phyloP scores from a whole-genome alignment of 2,329 filamentous ascomycete species.

The Myriosclerotinia duriaeana region DNA sequence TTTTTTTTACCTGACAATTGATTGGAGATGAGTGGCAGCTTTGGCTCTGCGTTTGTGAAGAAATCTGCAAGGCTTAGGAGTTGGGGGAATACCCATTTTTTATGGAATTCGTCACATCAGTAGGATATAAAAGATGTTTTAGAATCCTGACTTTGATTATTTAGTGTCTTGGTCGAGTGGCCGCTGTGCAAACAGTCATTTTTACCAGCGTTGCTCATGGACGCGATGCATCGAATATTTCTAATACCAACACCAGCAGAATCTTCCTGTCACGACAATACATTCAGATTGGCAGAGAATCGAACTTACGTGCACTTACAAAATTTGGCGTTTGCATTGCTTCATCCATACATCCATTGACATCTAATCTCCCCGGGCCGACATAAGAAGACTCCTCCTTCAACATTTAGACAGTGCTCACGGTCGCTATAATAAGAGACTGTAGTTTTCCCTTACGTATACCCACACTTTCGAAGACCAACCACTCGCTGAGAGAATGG shows the following conservation, averaged over 20 bases:
- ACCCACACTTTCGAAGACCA: constrained; percentile 11
- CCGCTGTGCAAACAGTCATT: not conserved
- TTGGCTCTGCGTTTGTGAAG: not conserved
- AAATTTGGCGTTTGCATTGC: not conserved
- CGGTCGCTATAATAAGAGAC: not conserved
- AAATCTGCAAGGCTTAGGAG: not conserved
- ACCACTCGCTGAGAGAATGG: not conserved
- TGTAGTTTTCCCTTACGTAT: not conserved
- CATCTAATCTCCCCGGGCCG: not conserved
- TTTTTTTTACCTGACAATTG: not conserved
- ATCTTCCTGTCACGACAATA: not conserved
- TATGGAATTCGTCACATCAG: not conserved
- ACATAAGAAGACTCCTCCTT: not conserved
- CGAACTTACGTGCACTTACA: not conserved
- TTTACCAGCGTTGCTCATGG: not conserved
- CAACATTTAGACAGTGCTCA: not conserved
- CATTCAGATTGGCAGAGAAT: not conserved
- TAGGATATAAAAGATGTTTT: too few species aligned
- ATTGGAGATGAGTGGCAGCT: not conserved
- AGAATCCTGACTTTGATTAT: not conserved
- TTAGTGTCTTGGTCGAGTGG: not conserved
- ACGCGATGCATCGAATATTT: not conserved
- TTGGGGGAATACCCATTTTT: not conserved
- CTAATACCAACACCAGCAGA: not conserved
- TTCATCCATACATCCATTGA: not conserved